A percentile compares a stretch with the other conserved stretches of the same genome.
Evolutionary conservation across 164 flowering plant species (phyloP).

Genomic region (Houttuynia cordata): DNA sequence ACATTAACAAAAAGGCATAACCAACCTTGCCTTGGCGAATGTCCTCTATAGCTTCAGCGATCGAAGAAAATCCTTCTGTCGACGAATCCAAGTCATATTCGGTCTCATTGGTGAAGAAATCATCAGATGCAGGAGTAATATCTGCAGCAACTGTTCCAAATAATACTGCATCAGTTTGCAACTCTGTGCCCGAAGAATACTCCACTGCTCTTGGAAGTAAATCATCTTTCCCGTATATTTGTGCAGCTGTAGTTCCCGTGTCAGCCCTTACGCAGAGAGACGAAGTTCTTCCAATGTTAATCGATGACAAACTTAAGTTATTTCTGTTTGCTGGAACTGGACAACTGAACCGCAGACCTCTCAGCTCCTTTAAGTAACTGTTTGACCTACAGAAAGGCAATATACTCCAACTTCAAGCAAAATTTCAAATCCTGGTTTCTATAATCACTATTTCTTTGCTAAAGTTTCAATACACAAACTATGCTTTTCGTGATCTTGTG

Average conservation of each 20-base stretch:
- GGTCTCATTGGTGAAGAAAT: conserved; percentile 30
- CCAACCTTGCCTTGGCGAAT: conserved; percentile 86
- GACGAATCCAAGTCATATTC: conserved; percentile 72
- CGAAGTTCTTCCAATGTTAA: background rate
- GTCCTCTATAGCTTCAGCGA: conserved; percentile 88
- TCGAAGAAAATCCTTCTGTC: conserved; percentile 71
- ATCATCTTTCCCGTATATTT: background rate
- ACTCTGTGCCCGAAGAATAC: background rate
- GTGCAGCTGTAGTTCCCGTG: background rate
- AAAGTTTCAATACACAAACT: too few species aligned
- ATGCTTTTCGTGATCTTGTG: too few species aligned
- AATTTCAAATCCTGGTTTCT: too few species aligned
- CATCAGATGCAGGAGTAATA: conserved; percentile 20
- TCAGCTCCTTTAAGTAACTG: conserved; percentile 1
- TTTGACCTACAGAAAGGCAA: background rate
- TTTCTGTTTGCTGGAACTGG: background rate
- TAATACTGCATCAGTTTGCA: conserved; percentile 27
- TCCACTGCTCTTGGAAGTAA: background rate
- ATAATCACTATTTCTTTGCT: too few species aligned
- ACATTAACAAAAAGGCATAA: conserved; percentile 1
- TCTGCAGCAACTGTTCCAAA: conserved; percentile 57
- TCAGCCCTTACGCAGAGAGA: conserved; percentile 1
- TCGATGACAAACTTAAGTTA: background rate
- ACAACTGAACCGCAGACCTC: background rate
- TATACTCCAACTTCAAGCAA: too few species aligned